phyloP scores from a whole-genome alignment of 2,329 filamentous ascomycete genomes.

The Peltaster fructicola region DNA sequence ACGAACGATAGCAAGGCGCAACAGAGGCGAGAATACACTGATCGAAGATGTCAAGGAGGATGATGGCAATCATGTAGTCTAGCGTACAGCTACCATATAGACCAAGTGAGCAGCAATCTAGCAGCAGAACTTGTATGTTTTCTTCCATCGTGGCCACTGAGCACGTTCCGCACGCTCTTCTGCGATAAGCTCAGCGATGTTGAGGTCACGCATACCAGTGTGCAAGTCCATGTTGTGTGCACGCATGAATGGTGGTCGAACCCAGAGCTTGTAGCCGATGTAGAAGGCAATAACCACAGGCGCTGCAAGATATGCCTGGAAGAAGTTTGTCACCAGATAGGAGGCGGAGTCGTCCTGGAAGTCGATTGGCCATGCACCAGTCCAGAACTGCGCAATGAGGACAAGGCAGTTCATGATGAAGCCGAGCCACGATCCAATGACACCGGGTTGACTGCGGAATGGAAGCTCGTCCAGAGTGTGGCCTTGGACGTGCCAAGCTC shows the following conservation, averaged over 20 bases:
- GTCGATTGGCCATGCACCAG: slow-evolving; percentile 8
- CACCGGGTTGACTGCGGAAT: slow-evolving; percentile 38
- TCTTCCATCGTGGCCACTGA: slow-evolving; percentile 31
- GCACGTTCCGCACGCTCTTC: slow-evolving; percentile 62
- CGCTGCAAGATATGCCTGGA: slow-evolving; percentile 17
- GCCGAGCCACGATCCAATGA: slow-evolving; percentile 45
- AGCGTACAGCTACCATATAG: no score
- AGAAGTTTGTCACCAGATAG: slow-evolving; percentile 12
- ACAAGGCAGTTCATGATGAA: slow-evolving; percentile 34
- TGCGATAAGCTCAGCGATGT: slow-evolving; percentile 57
- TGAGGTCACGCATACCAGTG: slow-evolving; percentile 71
- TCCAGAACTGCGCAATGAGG: slow-evolving; percentile 28
- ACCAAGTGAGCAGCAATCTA: no score
- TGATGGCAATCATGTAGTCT: no score
- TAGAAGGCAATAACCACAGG: slow-evolving; percentile 18
- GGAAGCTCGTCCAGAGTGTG: slow-evolving; percentile 49
- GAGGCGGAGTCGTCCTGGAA: slow-evolving; percentile 8
- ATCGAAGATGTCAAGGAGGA: no score
- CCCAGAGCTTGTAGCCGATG: slow-evolving; percentile 16
- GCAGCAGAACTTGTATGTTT: slow-evolving; percentile 31
- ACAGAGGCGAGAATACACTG: no score
- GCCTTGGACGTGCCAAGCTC: slow-evolving; percentile 52
- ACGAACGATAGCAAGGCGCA: no score
- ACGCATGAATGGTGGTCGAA: slow-evolving; percentile 34
- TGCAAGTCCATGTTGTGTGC: slow-evolving; percentile 67